Percentiles rank a stretch among this genome's conserved stretches.
These are phyloP conservation scores for Lepiota venenata DNA, from an alignment of 768 basidiomycete species.

Conservation along the genomic window DNA sequence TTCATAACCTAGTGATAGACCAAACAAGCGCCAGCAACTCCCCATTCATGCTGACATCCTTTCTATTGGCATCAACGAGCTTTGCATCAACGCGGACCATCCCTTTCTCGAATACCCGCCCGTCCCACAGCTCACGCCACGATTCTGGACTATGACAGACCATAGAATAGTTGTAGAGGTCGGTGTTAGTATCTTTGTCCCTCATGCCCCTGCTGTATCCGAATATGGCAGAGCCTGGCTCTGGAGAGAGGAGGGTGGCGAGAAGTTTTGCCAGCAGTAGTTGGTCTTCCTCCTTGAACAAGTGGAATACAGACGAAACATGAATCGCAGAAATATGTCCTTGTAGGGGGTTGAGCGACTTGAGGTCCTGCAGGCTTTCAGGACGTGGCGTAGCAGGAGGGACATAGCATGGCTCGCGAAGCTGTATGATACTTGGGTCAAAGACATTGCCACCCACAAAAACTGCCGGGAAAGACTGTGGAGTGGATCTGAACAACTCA, in stretches of 20 bases:
- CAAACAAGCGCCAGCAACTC: not conserved
- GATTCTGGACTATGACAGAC: constrained; percentile 12
- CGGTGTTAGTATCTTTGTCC: constrained; percentile 11
- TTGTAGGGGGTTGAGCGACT: constrained; percentile 28
- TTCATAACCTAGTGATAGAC: constrained; percentile 2
- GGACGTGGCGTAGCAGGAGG: not conserved
- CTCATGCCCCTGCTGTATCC: constrained; percentile 34
- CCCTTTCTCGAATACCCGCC: constrained; percentile 10
- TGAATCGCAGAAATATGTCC: constrained; percentile 48
- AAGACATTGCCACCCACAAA: constrained; percentile 59
- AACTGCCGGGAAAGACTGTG: constrained; percentile 46
- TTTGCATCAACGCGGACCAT: constrained; percentile 9
- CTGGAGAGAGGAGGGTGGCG: constrained; percentile 29
- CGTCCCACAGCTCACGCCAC: constrained; percentile 13
- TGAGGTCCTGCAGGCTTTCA: constrained; percentile 11
- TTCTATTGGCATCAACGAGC: not conserved
- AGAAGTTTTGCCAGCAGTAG: constrained; percentile 25
- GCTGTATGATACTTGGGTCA: constrained; percentile 38
- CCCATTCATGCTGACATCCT: not conserved
- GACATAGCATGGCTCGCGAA: constrained; percentile 21
- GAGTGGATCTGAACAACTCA: constrained; percentile 51
- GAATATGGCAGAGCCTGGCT: constrained; percentile 31
- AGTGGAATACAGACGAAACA: constrained; percentile 34
- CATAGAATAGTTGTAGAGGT: not conserved
- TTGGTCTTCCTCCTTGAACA: constrained; percentile 31